Conservation (phyloP, 2,329 filamentous ascomycete species). For the Fusarium sp. region DNA sequence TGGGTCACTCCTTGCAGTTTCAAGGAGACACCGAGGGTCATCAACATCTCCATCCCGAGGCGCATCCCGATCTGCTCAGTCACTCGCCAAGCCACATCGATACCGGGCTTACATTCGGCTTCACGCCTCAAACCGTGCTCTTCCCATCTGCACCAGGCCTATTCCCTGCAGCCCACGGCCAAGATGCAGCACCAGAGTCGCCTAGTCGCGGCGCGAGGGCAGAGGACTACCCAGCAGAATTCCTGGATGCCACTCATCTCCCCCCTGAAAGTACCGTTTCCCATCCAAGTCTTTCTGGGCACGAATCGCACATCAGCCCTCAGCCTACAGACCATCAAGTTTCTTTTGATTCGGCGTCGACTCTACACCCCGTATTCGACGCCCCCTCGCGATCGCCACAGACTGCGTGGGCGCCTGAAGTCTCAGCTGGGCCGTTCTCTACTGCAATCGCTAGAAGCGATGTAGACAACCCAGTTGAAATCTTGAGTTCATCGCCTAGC, state of each 20-base stretch:
- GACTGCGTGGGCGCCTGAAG: constrained; percentile 20
- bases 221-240: constrained; percentile 39
- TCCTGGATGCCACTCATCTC: constrained; percentile 29
- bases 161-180: constrained; percentile 19
- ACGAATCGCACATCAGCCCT: constrained; percentile 7
- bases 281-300: constrained; percentile 21
- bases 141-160: constrained; percentile 28
- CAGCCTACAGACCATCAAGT: not conserved
- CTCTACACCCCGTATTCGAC: constrained; percentile 21
- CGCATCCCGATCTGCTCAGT: constrained; percentile 18
- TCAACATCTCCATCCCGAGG: constrained; percentile 4
- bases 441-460: constrained; percentile 20
- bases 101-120: constrained; percentile 30
- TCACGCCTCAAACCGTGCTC: constrained; percentile 30
- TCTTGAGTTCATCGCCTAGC: constrained; percentile 37
- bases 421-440: constrained; percentile 17
- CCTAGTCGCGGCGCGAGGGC: constrained; percentile 7
- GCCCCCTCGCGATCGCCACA: constrained; percentile 13
- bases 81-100: constrained; percentile 24
- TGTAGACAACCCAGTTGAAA: constrained; percentile 38
- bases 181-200: constrained; percentile 11
- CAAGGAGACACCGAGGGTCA: constrained; percentile 12
- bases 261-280: constrained; percentile 10
- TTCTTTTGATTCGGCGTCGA: constrained; percentile 21
- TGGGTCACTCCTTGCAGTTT: constrained; percentile 25